Evolutionary conservation across 441 rosid genomes (phyloP), one percentile per base, ranked within the genome.

Genomic region (Melastoma candidum): DNA sequence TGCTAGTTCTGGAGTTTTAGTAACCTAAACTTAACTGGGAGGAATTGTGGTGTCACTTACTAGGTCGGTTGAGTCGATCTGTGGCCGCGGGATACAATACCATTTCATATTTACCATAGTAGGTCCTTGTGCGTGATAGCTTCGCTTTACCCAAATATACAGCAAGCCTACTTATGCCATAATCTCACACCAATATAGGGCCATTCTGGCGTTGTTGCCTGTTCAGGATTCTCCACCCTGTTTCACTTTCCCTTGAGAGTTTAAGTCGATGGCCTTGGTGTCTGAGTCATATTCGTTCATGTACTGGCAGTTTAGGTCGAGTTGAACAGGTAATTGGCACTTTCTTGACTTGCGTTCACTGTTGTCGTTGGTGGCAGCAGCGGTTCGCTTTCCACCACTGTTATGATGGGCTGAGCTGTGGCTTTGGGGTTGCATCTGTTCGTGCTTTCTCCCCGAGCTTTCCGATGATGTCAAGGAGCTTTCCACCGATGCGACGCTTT

Each of bases 401-500:
- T 64, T 26, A 59, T 69, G 64, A 54, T 62, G 60, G 66, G 64
- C 60, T 63, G 66, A 59, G 14, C 54, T 39, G 25, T 29, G 45
- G 54, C 63, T 63, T 49, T 54, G 53, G 17, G 22, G 56, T 44
- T 58, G 71, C 61, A 54, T 49, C 53, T 77, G 72, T 52, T 77
- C 63, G 0, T 9, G 8, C 17, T 83, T 74, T 32, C 68, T 60
- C 32, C 81, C 92, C 1, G 85, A 83, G 71, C 80, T 83, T 55
- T 86, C 95, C 0, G 96, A 81, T 46, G 93, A 93, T 58, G 98
- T 88, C 71, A 88, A 64, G 44, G 99, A 88, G 74, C 97, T 93
- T 53, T 86, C 98, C 51, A 70, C 71, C 11, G 98, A 93, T 59
- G 79, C 64, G 41, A 81, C 65, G 9, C 77, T 80, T 57, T 66